These are phyloP conservation scores for Chloris gayana DNA, from an alignment of 176 grass and related monocot genomes.

Conservation along the genomic window DNA sequence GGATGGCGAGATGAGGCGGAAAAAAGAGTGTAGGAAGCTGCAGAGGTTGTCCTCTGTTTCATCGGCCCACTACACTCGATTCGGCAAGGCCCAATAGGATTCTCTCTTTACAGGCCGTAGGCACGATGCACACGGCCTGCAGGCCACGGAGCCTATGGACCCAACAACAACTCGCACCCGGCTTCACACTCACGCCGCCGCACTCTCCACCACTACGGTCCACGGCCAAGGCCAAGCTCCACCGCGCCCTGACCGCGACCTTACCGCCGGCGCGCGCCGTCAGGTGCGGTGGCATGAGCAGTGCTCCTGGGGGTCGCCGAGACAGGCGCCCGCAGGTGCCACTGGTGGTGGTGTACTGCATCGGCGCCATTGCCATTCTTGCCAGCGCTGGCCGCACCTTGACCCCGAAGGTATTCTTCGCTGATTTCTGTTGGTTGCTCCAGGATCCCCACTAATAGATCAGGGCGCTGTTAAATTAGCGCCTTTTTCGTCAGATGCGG, in stretches of 20 bases:
- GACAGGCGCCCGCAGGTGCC: not conserved
- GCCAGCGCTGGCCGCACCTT: not conserved
- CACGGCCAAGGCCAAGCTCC: not conserved
- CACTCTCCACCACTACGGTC: not conserved
- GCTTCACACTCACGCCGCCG: not conserved
- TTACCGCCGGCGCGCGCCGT: not conserved
- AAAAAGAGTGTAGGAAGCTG: no score
- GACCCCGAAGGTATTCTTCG: conserved; percentile 28
- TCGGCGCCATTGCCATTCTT: conserved; percentile 12
- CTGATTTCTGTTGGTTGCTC: not conserved
- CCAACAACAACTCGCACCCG: not conserved
- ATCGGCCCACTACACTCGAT: no score
- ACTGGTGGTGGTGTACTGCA: conserved; percentile 1
- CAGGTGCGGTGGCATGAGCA: not conserved
- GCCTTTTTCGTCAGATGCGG: not conserved
- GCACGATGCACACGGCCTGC: not conserved
- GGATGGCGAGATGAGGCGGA: no score
- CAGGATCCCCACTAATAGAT: not conserved
- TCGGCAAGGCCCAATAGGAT: not conserved
- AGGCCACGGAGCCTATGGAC: not conserved
- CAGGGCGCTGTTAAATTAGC: not conserved
- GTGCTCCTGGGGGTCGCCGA: not conserved
- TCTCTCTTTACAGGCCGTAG: not conserved
- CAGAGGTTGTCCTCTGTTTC: no score
- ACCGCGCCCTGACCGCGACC: not conserved